phyloP scores from a whole-genome alignment of 352 stramenopile genomes.

The Globisporangium splendens region DNA sequence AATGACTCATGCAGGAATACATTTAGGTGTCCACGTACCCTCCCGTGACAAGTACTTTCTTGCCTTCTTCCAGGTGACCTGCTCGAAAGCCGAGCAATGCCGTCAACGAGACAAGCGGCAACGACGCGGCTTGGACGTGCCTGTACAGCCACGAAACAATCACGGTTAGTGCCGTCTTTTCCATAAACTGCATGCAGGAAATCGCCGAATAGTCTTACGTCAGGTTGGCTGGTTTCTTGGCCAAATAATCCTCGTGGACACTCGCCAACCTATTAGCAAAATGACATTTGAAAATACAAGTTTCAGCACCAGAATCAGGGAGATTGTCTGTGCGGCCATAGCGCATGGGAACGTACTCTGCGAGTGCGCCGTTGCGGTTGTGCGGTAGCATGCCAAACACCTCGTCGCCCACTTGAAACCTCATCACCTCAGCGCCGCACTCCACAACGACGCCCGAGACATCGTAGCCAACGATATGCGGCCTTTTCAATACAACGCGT shows the following conservation, averaged over 20 bases:
- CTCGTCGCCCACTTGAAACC: slow-evolving; percentile 54
- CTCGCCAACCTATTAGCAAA: slow-evolving; percentile 33
- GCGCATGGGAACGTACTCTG: slow-evolving; percentile 39
- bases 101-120: slow-evolving; percentile 56
- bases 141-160: slow-evolving; percentile 14
- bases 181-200: not conserved
- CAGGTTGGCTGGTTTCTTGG: slow-evolving; percentile 64
- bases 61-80: slow-evolving; percentile 43
- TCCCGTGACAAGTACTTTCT: slow-evolving; percentile 74
- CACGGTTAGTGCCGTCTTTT: too few species aligned
- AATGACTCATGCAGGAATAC: too few species aligned
- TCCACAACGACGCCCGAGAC: slow-evolving; percentile 57
- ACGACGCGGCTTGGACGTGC: slow-evolving; percentile 62
- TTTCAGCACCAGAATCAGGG: not conserved
- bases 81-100: slow-evolving; percentile 50
- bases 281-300: not conserved
- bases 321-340: too few species aligned
- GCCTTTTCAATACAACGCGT: slow-evolving; percentile 27
- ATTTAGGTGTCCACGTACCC: slow-evolving; percentile 25
- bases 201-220: too few species aligned
- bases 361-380: slow-evolving; percentile 53
- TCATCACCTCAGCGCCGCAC: slow-evolving; percentile 50
- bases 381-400: slow-evolving; percentile 76
- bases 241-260: slow-evolving; percentile 54
- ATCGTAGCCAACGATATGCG: slow-evolving; percentile 69